A percentile compares a stretch with the other conserved stretches of the same genome.
These are phyloP conservation scores for Rhodotorula sp. DNA, from an alignment of 1,284 basidiomycete species.

Conservation along the genomic window DNA sequence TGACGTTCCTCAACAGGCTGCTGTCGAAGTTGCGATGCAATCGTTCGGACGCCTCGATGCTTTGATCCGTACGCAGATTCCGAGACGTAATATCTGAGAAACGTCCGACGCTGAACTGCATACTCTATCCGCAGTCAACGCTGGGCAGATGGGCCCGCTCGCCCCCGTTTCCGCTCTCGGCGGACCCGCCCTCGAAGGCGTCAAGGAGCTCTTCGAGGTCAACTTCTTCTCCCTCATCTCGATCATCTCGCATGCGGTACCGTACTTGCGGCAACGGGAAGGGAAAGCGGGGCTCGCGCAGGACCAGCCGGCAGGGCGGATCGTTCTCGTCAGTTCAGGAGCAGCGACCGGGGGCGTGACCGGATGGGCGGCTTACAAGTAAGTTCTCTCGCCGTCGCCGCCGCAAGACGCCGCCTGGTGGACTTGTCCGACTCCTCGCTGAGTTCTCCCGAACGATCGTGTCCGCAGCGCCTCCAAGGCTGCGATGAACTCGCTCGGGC, in stretches of 20 bases:
- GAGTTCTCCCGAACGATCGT: not conserved
- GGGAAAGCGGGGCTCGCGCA: constrained; percentile 40
- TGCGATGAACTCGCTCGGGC: constrained; percentile 71
- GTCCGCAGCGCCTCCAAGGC: constrained; percentile 54
- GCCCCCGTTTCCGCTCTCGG: constrained; percentile 45
- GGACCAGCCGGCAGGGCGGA: constrained; percentile 53
- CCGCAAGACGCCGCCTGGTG: not conserved
- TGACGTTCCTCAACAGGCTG: constrained; percentile 49
- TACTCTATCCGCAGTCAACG: constrained; percentile 62
- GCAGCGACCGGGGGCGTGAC: constrained; percentile 66
- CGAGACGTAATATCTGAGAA: too few species aligned
- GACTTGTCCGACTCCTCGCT: not conserved
- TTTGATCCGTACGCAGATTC: constrained; percentile 55
- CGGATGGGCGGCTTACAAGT: constrained; percentile 69
- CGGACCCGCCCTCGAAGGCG: constrained; percentile 23
- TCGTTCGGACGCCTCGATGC: constrained; percentile 66
- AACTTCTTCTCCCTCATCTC: constrained; percentile 79
- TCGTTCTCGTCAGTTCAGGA: constrained; percentile 78
- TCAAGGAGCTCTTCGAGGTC: constrained; percentile 59
- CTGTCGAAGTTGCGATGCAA: constrained; percentile 52
- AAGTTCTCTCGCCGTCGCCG: not conserved
- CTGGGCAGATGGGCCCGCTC: constrained; percentile 62
- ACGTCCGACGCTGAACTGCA: not conserved
- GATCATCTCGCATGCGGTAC: constrained; percentile 63
- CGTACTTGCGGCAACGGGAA: constrained; percentile 57